Percentiles rank a stretch among this genome's conserved stretches.
Conservation (phyloP, 371 early-diverging fungal genomes). For the Entomophthora muscae region DNA sequence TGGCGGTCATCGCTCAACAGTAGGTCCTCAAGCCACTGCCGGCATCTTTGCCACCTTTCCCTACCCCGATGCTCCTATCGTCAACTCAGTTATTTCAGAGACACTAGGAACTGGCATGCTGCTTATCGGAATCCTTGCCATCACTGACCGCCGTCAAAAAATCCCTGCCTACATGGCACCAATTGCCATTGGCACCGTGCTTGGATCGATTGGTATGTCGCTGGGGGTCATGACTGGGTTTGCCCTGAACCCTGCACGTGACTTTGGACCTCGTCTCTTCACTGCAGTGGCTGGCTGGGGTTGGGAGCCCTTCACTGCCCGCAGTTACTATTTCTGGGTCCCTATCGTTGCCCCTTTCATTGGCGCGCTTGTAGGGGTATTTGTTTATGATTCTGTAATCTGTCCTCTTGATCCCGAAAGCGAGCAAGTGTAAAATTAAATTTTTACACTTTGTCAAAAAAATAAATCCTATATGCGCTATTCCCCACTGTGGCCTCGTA, state of each 20-base stretch:
- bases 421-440: background rate
- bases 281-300: slow-evolving; percentile 64
- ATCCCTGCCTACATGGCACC: slow-evolving; percentile 24
- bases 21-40: slow-evolving; percentile 24
- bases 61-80: slow-evolving; percentile 26
- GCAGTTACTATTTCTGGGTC: slow-evolving; percentile 54
- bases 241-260: slow-evolving; percentile 76
- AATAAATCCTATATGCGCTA: background rate
- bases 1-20: slow-evolving; percentile 27
- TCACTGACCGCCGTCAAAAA: slow-evolving; percentile 46
- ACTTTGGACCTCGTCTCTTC: slow-evolving; percentile 73
- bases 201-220: slow-evolving; percentile 40
- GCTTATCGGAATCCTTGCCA: slow-evolving; percentile 41
- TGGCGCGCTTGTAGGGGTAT: slow-evolving; percentile 50
- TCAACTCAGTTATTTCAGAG: slow-evolving; percentile 48
- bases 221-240: slow-evolving; percentile 56
- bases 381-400: slow-evolving; percentile 40
- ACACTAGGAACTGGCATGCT: slow-evolving; percentile 56
- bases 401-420: slow-evolving; percentile 2
- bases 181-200: slow-evolving; percentile 39
- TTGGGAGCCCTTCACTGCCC: slow-evolving; percentile 35
- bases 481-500: background rate
- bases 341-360: slow-evolving; percentile 62
- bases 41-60: slow-evolving; percentile 55
- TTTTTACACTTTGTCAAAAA: background rate